Conservation (phyloP, 2,329 filamentous ascomycete genomes). For the Ophiostoma piceae region DNA sequence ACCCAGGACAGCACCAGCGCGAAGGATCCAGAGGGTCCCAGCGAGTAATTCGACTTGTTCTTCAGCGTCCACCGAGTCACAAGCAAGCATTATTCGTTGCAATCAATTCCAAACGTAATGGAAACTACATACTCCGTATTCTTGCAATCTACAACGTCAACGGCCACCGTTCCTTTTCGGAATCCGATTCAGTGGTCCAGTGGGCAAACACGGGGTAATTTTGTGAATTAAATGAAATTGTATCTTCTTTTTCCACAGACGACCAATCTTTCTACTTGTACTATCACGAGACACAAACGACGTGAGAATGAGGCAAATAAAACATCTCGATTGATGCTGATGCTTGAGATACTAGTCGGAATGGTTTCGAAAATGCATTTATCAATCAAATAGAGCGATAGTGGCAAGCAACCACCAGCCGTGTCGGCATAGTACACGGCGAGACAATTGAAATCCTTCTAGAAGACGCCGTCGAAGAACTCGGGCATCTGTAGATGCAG, state of each 20-base stretch:
- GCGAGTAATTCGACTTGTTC: background rate
- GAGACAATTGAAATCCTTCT: background rate
- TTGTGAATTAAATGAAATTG: background rate
- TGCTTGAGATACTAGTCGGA: background rate
- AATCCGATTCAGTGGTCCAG: too few relatives aligned
- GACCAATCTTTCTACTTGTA: background rate
- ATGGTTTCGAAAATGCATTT: too few relatives aligned
- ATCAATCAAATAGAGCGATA: background rate
- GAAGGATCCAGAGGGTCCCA: background rate
- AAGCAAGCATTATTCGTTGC: background rate
- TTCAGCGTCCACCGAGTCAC: background rate
- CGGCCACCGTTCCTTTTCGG: too few relatives aligned
- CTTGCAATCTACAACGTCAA: background rate
- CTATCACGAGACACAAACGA: background rate
- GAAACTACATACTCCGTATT: conserved; percentile 10
- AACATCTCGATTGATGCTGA: background rate
- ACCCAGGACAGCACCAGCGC: background rate
- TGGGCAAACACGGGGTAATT: background rate
- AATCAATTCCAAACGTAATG: conserved; percentile 9
- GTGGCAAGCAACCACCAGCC: background rate
- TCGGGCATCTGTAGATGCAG: background rate
- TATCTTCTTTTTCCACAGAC: background rate
- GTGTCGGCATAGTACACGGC: background rate
- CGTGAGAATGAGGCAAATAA: background rate
- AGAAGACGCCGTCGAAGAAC: background rate